Percentiles rank a stretch among this genome's conserved stretches.
These are phyloP conservation scores for Metrosideros polymorpha DNA, from an alignment of 441 rosid genomes.

Conservation along the genomic window DNA sequence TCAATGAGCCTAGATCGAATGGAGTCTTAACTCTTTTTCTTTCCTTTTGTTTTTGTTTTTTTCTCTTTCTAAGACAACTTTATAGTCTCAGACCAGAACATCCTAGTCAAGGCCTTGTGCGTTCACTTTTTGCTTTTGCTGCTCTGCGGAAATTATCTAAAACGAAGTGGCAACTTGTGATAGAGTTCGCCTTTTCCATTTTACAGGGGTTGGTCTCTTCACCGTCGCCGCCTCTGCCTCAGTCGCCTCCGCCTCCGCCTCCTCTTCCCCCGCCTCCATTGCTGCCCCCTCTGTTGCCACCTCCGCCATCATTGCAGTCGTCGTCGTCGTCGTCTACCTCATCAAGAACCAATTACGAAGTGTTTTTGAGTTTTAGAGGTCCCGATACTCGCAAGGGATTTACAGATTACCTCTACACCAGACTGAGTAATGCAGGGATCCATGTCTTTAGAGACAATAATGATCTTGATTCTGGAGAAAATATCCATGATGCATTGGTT, in stretches of 20 bases:
- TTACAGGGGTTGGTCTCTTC: neutral
- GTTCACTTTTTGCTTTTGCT: neutral
- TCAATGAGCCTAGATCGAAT: neutral
- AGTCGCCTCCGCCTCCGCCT: neutral
- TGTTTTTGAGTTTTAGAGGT: neutral
- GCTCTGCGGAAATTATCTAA: neutral
- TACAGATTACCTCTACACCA: neutral
- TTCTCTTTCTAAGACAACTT: neutral
- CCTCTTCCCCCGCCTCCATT: neutral
- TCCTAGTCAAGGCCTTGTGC: neutral
- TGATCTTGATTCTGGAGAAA: neutral
- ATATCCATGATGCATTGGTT: neutral
- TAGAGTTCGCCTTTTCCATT: neutral
- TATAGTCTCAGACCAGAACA: neutral
- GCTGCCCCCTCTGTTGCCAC: accelerated
- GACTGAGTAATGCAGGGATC: neutral
- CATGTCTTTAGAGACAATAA: neutral
- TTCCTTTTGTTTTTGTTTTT: accelerated
- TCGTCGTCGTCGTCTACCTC: neutral
- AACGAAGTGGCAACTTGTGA: neutral
- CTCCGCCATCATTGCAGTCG: neutral
- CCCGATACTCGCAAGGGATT: neutral
- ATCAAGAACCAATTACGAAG: neutral
- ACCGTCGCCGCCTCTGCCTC: accelerated
- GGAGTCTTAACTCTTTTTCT: neutral